These are phyloP conservation scores for Neocallimastix lanati DNA, from an alignment of 192 early-diverging fungal genomes.

Conservation along the genomic window DNA sequence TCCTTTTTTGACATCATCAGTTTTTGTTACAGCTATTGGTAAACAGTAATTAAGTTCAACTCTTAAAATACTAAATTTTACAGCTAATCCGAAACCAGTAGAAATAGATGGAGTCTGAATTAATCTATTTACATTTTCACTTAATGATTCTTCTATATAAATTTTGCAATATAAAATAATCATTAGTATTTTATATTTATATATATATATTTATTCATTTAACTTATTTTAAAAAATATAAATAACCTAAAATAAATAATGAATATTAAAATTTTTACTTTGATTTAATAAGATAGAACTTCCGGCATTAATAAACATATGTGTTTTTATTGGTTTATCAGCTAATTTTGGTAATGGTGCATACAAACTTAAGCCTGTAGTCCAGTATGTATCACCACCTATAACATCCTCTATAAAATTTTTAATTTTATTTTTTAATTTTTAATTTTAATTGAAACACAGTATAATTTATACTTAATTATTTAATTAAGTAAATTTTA, in stretches of 20 bases:
- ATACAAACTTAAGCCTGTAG: conserved; percentile 57
- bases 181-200: too few relatives aligned
- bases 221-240: too few relatives aligned
- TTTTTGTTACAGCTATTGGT: conserved; percentile 34
- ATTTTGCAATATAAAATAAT: too few relatives aligned
- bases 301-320: conserved; percentile 80
- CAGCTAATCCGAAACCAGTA: conserved; percentile 66
- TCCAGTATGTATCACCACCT: conserved; percentile 74
- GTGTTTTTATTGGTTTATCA: conserved; percentile 47
- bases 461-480: too few relatives aligned
- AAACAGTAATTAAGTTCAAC: conserved; percentile 83
- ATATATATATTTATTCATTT: too few relatives aligned
- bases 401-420: conserved; percentile 60
- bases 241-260: conserved; percentile 2
- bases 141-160: conserved; percentile 9
- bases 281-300: conserved; percentile 33
- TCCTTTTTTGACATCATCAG: conserved; percentile 40
- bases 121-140: conserved; percentile 20
- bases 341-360: conserved; percentile 59
- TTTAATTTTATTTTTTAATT: too few relatives aligned
- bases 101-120: conserved; percentile 42
- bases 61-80: conserved; percentile 65
- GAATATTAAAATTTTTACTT: conserved; percentile 7
- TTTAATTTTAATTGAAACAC: too few relatives aligned
- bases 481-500: too few relatives aligned